Evolutionary conservation across 305 asterid genomes (phyloP).

Genomic region (Fraxinus sp.): DNA sequence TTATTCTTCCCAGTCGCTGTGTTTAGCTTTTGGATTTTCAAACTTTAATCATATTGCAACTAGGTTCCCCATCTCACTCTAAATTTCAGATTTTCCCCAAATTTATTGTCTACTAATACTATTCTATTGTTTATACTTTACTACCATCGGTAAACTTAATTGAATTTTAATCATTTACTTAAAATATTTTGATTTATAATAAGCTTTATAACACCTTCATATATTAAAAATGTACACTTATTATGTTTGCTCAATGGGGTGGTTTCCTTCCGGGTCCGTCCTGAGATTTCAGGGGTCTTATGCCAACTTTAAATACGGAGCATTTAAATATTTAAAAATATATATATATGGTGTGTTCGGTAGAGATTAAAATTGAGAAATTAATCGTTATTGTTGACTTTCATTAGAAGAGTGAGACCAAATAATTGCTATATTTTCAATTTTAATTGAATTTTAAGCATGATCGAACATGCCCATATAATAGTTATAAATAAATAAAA

Average conservation of each 20-base stretch:
- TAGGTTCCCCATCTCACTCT: not conserved
- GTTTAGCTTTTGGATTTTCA: not conserved
- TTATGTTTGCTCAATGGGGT: not conserved
- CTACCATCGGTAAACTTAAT: not conserved
- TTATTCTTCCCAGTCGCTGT: conserved; percentile 13
- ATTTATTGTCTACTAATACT: not conserved
- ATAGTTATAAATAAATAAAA: too few species aligned
- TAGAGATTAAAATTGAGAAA: too few species aligned
- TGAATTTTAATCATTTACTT: not conserved
- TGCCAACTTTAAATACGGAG: too few species aligned
- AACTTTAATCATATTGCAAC: not conserved
- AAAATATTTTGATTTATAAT: too few species aligned
- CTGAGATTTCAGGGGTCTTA: not conserved
- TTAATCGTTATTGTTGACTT: too few species aligned
- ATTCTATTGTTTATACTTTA: not conserved
- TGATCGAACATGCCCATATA: too few species aligned
- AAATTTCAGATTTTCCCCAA: not conserved
- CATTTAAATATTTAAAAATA: too few species aligned
- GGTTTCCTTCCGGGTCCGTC: not conserved
- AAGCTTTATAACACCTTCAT: not conserved
- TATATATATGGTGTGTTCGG: too few species aligned
- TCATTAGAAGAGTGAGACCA: too few species aligned
- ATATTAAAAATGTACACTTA: too few species aligned
- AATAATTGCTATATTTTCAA: too few species aligned
- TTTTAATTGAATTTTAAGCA: too few species aligned